These are phyloP conservation scores for Ophiostoma ips DNA, from an alignment of 2,329 filamentous ascomycete species.

Conservation along the genomic window DNA sequence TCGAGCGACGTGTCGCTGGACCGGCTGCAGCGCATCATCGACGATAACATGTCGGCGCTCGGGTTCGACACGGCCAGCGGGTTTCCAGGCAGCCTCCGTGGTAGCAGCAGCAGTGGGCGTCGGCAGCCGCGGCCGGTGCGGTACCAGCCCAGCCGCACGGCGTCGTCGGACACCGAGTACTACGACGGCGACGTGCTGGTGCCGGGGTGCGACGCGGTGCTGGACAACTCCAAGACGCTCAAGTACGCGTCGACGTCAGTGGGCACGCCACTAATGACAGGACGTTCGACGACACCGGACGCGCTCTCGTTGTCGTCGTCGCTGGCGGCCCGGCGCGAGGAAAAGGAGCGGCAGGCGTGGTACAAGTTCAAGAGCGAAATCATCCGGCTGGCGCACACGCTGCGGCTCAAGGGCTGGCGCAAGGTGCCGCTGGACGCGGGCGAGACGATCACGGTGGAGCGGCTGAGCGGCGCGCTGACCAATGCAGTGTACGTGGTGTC, in stretches of 20 bases:
- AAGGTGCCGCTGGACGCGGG: constrained; percentile 61
- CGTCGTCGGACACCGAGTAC: constrained; percentile 77
- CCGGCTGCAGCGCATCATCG: constrained; percentile 64
- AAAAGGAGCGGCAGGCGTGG: constrained; percentile 68
- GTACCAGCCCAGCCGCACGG: constrained; percentile 30
- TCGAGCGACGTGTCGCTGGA: constrained; percentile 63
- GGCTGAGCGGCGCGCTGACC: constrained; percentile 81
- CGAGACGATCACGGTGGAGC: constrained; percentile 53
- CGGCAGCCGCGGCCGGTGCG: constrained; percentile 18
- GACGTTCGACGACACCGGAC: constrained; percentile 23
- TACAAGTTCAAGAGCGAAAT: constrained; percentile 83
- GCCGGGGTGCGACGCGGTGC: constrained; percentile 65
- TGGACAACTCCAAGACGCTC: constrained; percentile 85
- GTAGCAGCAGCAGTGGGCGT: constrained; percentile 18
- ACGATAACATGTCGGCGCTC: constrained; percentile 46
- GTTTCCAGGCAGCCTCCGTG: background rate
- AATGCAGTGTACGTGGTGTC: constrained; percentile 94
- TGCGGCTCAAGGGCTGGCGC: constrained; percentile 84
- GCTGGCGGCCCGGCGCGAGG: constrained; percentile 36
- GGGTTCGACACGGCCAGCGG: constrained; percentile 25
- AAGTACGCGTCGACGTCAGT: constrained; percentile 46
- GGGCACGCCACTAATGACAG: constrained; percentile 16
- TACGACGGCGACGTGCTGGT: constrained; percentile 70
- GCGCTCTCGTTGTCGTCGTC: too few relatives aligned
- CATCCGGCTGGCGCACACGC: constrained; percentile 73